These are phyloP conservation scores for Chytriomyces hyalinus DNA, from an alignment of 192 early-diverging fungal species.

Conservation along the genomic window DNA sequence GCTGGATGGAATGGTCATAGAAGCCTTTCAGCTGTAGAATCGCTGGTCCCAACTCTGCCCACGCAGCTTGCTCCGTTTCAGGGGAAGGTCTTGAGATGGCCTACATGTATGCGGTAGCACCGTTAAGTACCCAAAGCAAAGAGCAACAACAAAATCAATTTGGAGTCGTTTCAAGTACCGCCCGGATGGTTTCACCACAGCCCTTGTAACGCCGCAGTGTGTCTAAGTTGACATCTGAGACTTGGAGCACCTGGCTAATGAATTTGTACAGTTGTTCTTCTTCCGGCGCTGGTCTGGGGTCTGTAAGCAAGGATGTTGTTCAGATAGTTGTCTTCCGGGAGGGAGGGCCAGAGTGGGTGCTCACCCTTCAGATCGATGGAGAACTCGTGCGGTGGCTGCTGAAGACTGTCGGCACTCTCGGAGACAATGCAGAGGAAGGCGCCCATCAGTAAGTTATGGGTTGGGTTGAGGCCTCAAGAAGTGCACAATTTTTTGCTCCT, in stretches of 20 bases:
- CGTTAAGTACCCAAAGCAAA: no score
- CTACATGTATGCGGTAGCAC: conserved; percentile 35
- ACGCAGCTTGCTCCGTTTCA: conserved; percentile 87
- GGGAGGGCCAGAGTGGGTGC: conserved; percentile 1
- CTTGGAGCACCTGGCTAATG: conserved; percentile 60
- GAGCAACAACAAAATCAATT: background rate
- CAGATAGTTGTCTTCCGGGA: no score
- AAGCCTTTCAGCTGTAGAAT: conserved; percentile 78
- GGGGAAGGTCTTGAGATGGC: conserved; percentile 84
- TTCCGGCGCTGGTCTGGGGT: conserved; percentile 62
- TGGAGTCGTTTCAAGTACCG: conserved; percentile 52
- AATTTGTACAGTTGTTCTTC: conserved; percentile 68
- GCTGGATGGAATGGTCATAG: conserved; percentile 77
- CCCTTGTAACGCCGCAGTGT: conserved; percentile 64
- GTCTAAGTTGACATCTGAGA: conserved; percentile 58
- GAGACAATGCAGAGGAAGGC: conserved; percentile 5
- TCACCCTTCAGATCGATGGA: conserved; percentile 51
- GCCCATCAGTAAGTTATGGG: background rate
- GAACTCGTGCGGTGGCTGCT: conserved; percentile 41
- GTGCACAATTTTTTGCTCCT: background rate
- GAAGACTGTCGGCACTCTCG: background rate
- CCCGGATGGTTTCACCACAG: conserved; percentile 75
- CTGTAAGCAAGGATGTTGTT: conserved; percentile 31
- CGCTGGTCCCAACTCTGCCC: conserved; percentile 82
- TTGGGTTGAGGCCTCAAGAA: background rate